These are phyloP conservation scores for Ustilago hordei DNA, from an alignment of 1,284 basidiomycete species.

Conservation along the genomic window DNA sequence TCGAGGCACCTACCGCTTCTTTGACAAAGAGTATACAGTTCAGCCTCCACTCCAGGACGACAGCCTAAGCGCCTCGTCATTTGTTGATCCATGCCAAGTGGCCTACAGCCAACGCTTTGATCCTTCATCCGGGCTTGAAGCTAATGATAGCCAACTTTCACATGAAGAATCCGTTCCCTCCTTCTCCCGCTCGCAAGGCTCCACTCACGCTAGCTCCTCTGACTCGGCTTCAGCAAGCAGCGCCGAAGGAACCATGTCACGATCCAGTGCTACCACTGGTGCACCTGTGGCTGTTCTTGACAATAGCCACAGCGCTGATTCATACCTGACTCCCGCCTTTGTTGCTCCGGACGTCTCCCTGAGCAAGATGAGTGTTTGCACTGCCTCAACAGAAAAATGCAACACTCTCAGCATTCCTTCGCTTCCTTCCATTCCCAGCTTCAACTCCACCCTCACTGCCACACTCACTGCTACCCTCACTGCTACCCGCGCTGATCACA, in stretches of 20 bases:
- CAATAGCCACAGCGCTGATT: neutral
- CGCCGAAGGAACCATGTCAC: slow-evolving; percentile 9
- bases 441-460: slow-evolving; percentile 34
- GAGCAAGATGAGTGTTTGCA: neutral
- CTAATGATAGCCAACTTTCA: slow-evolving; percentile 25
- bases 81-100: neutral
- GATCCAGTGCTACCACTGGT: neutral
- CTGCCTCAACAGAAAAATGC: neutral
- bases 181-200: slow-evolving; percentile 33
- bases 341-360: neutral
- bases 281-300: slow-evolving; percentile 6
- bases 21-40: slow-evolving; percentile 46
- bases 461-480: slow-evolving; percentile 22
- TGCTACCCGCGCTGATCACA: slow-evolving; percentile 7
- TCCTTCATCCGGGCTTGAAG: slow-evolving; percentile 12
- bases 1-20: slow-evolving; percentile 45
- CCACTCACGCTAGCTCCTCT: slow-evolving; percentile 26
- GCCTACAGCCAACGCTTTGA: slow-evolving; percentile 6
- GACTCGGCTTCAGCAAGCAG: slow-evolving; percentile 31
- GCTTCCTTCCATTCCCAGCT: slow-evolving; percentile 30
- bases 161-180: slow-evolving; percentile 35
- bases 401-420: slow-evolving; percentile 33
- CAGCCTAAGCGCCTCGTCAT: neutral
- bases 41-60: slow-evolving; percentile 3
- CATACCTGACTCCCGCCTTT: neutral